Conservation (phyloP, 148 eudicot genomes). For the Fagopyrum tataricum region DNA sequence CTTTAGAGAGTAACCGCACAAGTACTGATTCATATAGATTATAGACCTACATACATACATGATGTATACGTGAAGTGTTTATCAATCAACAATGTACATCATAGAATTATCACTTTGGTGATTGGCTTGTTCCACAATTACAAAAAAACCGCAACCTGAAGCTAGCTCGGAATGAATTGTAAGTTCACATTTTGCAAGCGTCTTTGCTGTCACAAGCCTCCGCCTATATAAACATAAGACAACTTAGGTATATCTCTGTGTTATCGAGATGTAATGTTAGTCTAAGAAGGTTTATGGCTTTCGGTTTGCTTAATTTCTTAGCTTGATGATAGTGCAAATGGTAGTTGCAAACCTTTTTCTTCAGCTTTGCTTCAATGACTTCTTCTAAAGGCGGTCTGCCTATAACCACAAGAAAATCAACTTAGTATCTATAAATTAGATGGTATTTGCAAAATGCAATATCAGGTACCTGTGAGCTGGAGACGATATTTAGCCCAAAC, state of each 20-base stretch:
- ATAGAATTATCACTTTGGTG: background rate
- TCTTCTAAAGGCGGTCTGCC: slow-evolving; percentile 13
- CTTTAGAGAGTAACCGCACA: too few species aligned
- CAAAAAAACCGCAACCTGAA: background rate
- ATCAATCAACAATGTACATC: background rate
- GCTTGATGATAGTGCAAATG: background rate
- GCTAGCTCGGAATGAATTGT: background rate
- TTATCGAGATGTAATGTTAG: background rate
- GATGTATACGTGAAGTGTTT: too few species aligned
- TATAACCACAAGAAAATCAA: slow-evolving; percentile 3
- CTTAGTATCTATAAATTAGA: background rate
- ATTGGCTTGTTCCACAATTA: background rate
- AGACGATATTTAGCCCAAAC: slow-evolving; percentile 92
- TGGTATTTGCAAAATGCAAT: background rate
- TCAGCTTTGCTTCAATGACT: slow-evolving; percentile 10
- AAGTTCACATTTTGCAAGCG: slow-evolving; percentile 12
- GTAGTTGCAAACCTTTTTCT: slow-evolving; percentile 11
- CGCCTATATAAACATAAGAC: background rate
- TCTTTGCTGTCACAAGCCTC: background rate
- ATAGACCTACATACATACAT: too few species aligned
- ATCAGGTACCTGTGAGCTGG: slow-evolving; percentile 59
- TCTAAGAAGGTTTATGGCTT: background rate
- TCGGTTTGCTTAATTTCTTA: background rate
- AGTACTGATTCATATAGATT: too few species aligned
- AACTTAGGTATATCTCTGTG: background rate